phyloP scores from a whole-genome alignment of 352 stramenopile species.

The Poterioochromonas sp. region DNA sequence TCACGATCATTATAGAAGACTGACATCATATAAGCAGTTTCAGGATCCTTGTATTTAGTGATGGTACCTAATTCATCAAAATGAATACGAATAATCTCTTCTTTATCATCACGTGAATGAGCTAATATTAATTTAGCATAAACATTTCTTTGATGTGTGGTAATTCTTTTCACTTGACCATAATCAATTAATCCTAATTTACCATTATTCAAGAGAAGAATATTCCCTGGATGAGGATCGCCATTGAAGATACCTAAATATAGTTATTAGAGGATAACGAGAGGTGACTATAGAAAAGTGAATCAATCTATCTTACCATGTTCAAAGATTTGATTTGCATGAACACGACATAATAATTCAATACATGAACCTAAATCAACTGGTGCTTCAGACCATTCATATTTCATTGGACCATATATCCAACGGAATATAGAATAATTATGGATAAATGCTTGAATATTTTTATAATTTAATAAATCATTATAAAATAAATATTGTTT shows the following conservation, averaged over 20 bases:
- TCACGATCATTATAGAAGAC: conserved; percentile 23
- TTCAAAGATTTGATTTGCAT: conserved; percentile 15
- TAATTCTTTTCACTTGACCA: conserved; percentile 65
- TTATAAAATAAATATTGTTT: not conserved
- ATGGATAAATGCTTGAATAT: not conserved
- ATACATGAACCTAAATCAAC: conserved; percentile 2
- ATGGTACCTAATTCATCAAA: conserved; percentile 8
- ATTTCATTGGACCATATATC: not conserved
- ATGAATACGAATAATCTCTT: not conserved
- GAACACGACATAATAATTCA: not conserved
- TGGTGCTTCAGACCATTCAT: not conserved
- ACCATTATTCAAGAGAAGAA: conserved; percentile 67
- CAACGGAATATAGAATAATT: not conserved
- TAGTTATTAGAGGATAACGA: not conserved
- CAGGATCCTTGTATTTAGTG: not conserved
- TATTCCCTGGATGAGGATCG: conserved; percentile 72
- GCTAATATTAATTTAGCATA: conserved; percentile 59
- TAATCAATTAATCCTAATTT: conserved; percentile 73
- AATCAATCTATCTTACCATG: not conserved
- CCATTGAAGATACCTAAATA: conserved; percentile 63
- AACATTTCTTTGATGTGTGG: conserved; percentile 45
- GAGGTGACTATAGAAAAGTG: not conserved
- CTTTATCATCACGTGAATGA: not conserved
- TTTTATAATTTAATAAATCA: not conserved
- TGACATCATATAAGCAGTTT: not conserved